Evolutionary conservation across 2,329 filamentous ascomycete species (phyloP).

Genomic region (Hypoxylon sp.): DNA sequence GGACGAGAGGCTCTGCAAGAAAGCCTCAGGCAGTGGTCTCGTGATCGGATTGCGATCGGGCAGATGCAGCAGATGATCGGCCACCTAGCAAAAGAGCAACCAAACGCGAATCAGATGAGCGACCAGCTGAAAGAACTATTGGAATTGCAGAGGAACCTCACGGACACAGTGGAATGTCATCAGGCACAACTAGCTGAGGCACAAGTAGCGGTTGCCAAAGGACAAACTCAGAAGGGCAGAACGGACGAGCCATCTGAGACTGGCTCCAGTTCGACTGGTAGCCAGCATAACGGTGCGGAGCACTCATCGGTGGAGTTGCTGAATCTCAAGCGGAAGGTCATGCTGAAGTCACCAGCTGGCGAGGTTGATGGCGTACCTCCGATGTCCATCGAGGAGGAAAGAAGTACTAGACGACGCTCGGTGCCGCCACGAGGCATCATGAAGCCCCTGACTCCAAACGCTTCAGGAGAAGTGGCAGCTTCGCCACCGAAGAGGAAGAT

Average conservation of each 20-base stretch:
- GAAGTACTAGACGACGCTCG: constrained; percentile 38
- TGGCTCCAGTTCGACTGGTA: not conserved
- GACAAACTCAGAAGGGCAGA: not conserved
- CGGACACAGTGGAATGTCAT: constrained; percentile 31
- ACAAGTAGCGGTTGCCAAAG: not conserved
- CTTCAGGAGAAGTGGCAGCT: constrained; percentile 22
- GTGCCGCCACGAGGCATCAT: constrained; percentile 41
- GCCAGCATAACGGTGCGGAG: not conserved
- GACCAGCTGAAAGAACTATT: constrained; percentile 33
- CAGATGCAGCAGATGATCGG: constrained; percentile 34
- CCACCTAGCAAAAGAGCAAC: constrained; percentile 30
- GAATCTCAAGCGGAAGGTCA: constrained; percentile 37
- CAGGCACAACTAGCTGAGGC: constrained; percentile 3
- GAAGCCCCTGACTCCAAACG: constrained; percentile 33
- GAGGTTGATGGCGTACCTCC: constrained; percentile 35
- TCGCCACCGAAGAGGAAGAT: constrained; percentile 13
- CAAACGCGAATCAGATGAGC: constrained; percentile 28
- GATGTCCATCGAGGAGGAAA: constrained; percentile 44
- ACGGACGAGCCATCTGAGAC: not conserved
- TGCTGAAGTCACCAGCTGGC: constrained; percentile 37
- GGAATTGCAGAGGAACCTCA: constrained; percentile 34
- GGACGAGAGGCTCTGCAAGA: constrained; percentile 20
- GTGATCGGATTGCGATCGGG: constrained; percentile 27
- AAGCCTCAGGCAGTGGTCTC: constrained; percentile 36
- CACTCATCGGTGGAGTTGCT: constrained; percentile 4